Percentiles rank a stretch among this genome's conserved stretches.
Conservation (phyloP, 129 eudicot species). For the Lactuca saligna region DNA sequence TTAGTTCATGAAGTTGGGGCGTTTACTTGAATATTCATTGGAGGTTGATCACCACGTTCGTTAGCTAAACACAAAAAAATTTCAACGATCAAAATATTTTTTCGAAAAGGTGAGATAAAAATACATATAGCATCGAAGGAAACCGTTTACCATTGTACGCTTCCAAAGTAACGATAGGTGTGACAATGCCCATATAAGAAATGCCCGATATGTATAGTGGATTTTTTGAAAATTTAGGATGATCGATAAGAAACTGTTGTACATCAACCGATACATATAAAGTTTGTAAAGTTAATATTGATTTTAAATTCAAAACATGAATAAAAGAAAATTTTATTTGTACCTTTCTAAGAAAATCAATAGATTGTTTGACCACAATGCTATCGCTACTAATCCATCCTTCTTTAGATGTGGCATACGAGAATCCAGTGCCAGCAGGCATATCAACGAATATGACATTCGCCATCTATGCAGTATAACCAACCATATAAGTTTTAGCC, state of each 20-base stretch:
- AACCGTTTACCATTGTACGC: slow-evolving; percentile 28
- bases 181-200: slow-evolving; percentile 36
- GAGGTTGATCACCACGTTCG: slow-evolving; percentile 32
- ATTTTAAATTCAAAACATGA: no score
- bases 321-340: no score
- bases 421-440: slow-evolving; percentile 43
- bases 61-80: slow-evolving; percentile 26
- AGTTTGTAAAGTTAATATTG: no score
- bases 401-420: slow-evolving; percentile 32
- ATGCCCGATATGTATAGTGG: slow-evolving; percentile 33
- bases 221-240: slow-evolving; percentile 35
- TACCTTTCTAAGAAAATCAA: slow-evolving; percentile 36
- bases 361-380: slow-evolving; percentile 18
- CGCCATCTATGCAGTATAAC: slow-evolving; percentile 24
- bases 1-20: background rate
- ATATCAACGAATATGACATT: slow-evolving; percentile 35
- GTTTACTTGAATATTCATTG: slow-evolving; percentile 35
- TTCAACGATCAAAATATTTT: background rate
- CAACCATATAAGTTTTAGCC: no score
- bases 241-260: slow-evolving; percentile 36
- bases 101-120: background rate
- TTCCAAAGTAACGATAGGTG: slow-evolving; percentile 33
- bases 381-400: slow-evolving; percentile 31
- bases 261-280: background rate
- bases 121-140: background rate